Percentiles rank a stretch among this genome's conserved stretches.
Conservation (phyloP, 2,329 filamentous ascomycete genomes). For the Cadophora sp. region DNA sequence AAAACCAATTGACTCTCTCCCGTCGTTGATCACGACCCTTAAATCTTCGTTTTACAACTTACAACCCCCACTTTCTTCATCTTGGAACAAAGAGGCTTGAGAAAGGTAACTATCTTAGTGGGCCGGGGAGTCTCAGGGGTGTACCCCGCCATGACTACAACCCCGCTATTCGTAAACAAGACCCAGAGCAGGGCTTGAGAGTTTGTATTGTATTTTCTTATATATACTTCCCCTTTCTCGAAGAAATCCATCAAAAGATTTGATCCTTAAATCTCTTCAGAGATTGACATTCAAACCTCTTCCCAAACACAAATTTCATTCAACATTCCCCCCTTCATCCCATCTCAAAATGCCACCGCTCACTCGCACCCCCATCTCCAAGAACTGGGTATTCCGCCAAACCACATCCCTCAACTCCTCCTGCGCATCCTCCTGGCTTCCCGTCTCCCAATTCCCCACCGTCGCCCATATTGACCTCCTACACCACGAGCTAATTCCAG, state of each 20-base stretch:
- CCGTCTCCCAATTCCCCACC: constrained; percentile 58
- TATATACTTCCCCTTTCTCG: not conserved
- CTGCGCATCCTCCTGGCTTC: constrained; percentile 31
- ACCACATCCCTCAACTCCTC: constrained; percentile 42
- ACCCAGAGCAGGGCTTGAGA: not conserved
- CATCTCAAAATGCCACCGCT: constrained; percentile 1
- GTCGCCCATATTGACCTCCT: constrained; percentile 70
- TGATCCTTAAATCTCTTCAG: not conserved
- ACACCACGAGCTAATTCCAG: constrained; percentile 59
- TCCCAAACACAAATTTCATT: not conserved
- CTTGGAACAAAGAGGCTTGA: not conserved
- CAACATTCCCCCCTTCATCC: not conserved
- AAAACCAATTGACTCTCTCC: not conserved
- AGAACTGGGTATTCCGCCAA: constrained; percentile 66
- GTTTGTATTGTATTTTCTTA: not conserved
- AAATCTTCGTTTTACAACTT: not conserved
- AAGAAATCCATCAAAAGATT: not conserved
- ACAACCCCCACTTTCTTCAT: constrained; percentile 12
- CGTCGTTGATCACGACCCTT: not conserved
- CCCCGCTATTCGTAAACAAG: not conserved
- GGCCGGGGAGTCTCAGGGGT: constrained; percentile 3
- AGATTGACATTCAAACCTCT: not conserved
- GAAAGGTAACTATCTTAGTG: not conserved
- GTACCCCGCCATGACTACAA: constrained; percentile 18
- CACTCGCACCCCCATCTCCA: constrained; percentile 51